Percentiles rank a stretch among this genome's conserved stretches.
Conservation (phyloP, 2,329 filamentous ascomycete species). For the Hypomyces perniciosus region DNA sequence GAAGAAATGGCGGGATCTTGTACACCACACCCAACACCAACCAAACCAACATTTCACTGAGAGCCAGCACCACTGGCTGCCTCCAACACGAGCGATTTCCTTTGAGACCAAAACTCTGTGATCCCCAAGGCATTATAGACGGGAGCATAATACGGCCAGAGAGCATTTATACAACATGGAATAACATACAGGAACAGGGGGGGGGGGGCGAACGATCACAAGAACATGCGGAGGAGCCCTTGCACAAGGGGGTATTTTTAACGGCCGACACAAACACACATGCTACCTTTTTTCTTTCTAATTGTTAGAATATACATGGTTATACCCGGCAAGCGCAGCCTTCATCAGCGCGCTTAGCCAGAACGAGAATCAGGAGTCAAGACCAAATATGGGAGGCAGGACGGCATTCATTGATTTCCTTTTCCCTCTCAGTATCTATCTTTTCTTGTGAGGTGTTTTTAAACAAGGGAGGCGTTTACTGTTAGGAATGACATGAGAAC, state of each 20-base stretch:
- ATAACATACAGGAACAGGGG: not conserved
- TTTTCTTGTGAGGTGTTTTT: too few relatives aligned
- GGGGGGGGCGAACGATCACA: conserved; percentile 3
- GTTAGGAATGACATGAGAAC: too few relatives aligned
- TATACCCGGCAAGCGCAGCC: too few relatives aligned
- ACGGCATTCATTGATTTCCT: too few relatives aligned
- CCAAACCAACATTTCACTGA: not conserved
- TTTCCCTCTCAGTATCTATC: too few relatives aligned
- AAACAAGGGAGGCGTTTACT: too few relatives aligned
- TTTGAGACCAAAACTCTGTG: not conserved
- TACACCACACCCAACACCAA: not conserved
- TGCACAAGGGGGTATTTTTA: not conserved
- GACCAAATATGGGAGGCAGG: too few relatives aligned
- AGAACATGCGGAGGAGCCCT: not conserved
- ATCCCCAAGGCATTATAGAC: conserved; percentile 1
- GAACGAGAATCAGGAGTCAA: too few relatives aligned
- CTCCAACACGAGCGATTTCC: too few relatives aligned
- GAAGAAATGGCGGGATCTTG: not conserved
- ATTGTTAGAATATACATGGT: too few relatives aligned
- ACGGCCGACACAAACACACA: conserved; percentile 1
- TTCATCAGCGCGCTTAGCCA: too few relatives aligned
- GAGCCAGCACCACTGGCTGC: not conserved
- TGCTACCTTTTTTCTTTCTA: not conserved
- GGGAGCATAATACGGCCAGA: not conserved
- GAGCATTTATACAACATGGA: too few relatives aligned